phyloP scores from a whole-genome alignment of 192 early-diverging fungal genomes.

The Geranomyces michiganensis region DNA sequence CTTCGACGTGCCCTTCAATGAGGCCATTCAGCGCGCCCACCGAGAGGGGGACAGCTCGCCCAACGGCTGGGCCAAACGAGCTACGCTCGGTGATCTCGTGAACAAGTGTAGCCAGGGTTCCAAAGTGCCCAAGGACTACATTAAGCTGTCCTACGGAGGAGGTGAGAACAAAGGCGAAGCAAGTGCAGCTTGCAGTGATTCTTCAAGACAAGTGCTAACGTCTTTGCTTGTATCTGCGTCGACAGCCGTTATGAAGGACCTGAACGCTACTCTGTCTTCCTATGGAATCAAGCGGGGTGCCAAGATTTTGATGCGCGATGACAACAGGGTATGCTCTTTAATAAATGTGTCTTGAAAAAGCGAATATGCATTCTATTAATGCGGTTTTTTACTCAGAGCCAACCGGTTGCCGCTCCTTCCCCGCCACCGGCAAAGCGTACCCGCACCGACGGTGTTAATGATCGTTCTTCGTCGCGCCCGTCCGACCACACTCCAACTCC shows the following conservation, averaged over 20 bases:
- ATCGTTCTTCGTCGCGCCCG: too few relatives aligned
- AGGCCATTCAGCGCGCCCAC: background rate
- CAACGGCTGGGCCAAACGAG: conserved; percentile 37
- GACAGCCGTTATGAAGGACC: conserved; percentile 51
- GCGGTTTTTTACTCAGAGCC: too few relatives aligned
- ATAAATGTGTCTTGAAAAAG: too few relatives aligned
- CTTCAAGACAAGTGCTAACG: background rate
- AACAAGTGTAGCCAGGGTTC: conserved; percentile 73
- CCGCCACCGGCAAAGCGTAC: too few relatives aligned
- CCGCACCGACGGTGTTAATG: too few relatives aligned
- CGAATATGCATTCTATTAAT: too few relatives aligned
- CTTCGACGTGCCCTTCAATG: conserved; percentile 35
- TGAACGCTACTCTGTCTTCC: conserved; percentile 17
- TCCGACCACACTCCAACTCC: too few relatives aligned
- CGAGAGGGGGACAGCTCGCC: conserved; percentile 1
- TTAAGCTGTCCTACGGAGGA: conserved; percentile 74
- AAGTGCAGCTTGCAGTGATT: too few relatives aligned
- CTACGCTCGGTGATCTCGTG: conserved; percentile 74
- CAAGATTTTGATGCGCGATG: conserved; percentile 74
- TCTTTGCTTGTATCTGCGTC: conserved; percentile 1
- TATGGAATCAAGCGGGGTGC: conserved; percentile 78
- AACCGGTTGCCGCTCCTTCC: too few relatives aligned
- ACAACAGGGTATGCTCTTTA: conserved; percentile 30
- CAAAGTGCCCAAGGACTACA: conserved; percentile 73
- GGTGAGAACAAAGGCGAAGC: conserved; percentile 59